Conservation (phyloP, 2,329 filamentous ascomycete species). For the Diaporthe citriasiana region DNA sequence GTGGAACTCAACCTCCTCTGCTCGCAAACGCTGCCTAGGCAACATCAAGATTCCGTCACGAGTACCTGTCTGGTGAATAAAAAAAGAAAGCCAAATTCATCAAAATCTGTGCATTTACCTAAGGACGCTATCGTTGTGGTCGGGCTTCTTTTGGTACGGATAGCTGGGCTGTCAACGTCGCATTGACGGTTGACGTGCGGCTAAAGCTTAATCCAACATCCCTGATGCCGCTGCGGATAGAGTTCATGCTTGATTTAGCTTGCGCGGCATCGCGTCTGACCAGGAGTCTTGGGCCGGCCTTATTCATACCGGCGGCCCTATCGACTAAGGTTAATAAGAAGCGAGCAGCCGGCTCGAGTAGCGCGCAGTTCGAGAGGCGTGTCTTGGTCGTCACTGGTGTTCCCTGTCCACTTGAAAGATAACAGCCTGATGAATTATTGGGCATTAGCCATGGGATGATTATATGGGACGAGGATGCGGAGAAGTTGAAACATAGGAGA, state of each 20-base stretch:
- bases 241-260: slow-evolving; percentile 22
- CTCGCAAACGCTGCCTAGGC: too few species aligned
- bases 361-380: too few species aligned
- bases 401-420: not conserved
- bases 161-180: not conserved
- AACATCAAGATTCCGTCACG: too few species aligned
- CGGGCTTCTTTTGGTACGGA: too few species aligned
- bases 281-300: not conserved
- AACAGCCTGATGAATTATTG: not conserved
- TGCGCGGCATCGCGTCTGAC: slow-evolving; percentile 5
- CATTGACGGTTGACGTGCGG: slow-evolving; percentile 23
- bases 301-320: not conserved
- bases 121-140: too few species aligned
- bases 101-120: not conserved
- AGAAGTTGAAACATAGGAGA: slow-evolving; percentile 27
- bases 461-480: slow-evolving; percentile 19
- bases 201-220: slow-evolving; percentile 12
- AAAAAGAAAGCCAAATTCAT: not conserved
- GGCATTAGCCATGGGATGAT: not conserved
- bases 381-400: not conserved
- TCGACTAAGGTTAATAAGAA: not conserved
- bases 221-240: slow-evolving; percentile 19
- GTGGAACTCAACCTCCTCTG: not conserved
- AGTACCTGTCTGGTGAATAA: not conserved
- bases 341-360: not conserved